Conservation (phyloP, 192 early-diverging fungal genomes). For the Entomortierella parvispora region DNA sequence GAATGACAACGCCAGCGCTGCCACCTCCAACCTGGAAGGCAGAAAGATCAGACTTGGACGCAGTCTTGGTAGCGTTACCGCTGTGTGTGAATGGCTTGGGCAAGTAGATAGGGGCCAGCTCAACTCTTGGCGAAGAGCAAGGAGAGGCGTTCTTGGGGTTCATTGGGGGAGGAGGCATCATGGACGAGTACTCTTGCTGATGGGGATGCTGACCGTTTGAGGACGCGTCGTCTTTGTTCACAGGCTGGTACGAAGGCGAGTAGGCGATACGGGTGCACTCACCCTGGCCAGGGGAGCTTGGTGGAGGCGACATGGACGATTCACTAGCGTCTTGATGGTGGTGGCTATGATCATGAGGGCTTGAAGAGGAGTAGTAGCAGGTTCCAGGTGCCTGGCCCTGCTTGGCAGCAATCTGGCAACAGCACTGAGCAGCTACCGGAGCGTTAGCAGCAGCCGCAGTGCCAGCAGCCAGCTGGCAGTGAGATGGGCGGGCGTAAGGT, state of each 20-base stretch:
- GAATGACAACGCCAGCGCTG: not conserved
- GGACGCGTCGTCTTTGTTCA: slow-evolving; percentile 22
- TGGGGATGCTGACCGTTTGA: not conserved
- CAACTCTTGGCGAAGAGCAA: slow-evolving; percentile 27
- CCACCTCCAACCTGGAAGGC: slow-evolving; percentile 28
- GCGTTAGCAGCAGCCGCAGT: not conserved
- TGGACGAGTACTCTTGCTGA: slow-evolving; percentile 2
- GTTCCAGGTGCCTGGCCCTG: slow-evolving; percentile 35
- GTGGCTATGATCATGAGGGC: not conserved
- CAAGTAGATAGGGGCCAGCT: slow-evolving; percentile 41
- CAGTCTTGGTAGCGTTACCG: slow-evolving; percentile 18
- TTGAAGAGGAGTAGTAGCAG: slow-evolving; percentile 21
- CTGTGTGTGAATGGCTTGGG: slow-evolving; percentile 21
- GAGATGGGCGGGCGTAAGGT: slow-evolving; percentile 40
- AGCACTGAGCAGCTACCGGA: slow-evolving; percentile 27
- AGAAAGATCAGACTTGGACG: slow-evolving; percentile 35
- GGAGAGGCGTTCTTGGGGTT: slow-evolving; percentile 4
- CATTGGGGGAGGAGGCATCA: slow-evolving; percentile 12
- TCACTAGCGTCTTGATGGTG: not conserved
- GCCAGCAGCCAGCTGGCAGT: slow-evolving; percentile 16
- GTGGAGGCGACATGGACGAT: slow-evolving; percentile 37
- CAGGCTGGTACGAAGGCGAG: slow-evolving; percentile 39
- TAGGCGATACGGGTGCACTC: slow-evolving; percentile 28
- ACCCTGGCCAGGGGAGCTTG: slow-evolving; percentile 9
- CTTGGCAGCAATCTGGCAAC: slow-evolving; percentile 44